phyloP scores from a whole-genome alignment of 345 rosid species.

The Camelina hispida region DNA sequence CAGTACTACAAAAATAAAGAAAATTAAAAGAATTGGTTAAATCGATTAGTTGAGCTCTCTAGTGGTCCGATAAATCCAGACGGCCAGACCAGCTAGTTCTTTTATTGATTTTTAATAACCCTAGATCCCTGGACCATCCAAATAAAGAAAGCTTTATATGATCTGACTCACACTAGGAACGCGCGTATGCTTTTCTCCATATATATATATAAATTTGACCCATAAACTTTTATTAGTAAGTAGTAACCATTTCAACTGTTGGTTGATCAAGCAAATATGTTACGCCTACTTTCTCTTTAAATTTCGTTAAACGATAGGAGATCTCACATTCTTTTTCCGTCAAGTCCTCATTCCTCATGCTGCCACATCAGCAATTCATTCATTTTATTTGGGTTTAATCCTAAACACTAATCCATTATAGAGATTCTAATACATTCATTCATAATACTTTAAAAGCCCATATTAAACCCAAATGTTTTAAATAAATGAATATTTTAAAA shows the following conservation, averaged over 20 bases:
- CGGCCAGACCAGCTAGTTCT: constrained; percentile 28
- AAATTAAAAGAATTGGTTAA: neutral
- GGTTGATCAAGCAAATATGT: neutral
- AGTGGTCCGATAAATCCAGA: constrained; percentile 29
- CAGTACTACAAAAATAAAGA: neutral
- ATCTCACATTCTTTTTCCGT: too few relatives aligned
- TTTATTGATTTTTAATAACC: constrained; percentile 30
- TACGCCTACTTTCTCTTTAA: too few relatives aligned
- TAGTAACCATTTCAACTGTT: neutral
- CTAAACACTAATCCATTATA: too few relatives aligned
- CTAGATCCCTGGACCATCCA: constrained; percentile 37
- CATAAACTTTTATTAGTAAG: neutral
- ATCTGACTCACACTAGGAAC: constrained; percentile 25
- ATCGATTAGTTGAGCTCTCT: constrained; percentile 3
- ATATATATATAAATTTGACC: neutral
- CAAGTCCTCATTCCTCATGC: too few relatives aligned
- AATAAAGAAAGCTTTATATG: constrained; percentile 20
- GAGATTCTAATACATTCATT: too few relatives aligned
- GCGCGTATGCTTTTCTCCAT: constrained; percentile 21
- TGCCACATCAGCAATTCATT: too few relatives aligned
- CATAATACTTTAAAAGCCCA: too few relatives aligned
- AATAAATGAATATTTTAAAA: too few relatives aligned
- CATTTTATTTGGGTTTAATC: too few relatives aligned
- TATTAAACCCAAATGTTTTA: too few relatives aligned
- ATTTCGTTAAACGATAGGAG: too few relatives aligned